Evolutionary conservation across 2,329 filamentous ascomycete species (phyloP).

Genomic region (Hypoxylon sp.): DNA sequence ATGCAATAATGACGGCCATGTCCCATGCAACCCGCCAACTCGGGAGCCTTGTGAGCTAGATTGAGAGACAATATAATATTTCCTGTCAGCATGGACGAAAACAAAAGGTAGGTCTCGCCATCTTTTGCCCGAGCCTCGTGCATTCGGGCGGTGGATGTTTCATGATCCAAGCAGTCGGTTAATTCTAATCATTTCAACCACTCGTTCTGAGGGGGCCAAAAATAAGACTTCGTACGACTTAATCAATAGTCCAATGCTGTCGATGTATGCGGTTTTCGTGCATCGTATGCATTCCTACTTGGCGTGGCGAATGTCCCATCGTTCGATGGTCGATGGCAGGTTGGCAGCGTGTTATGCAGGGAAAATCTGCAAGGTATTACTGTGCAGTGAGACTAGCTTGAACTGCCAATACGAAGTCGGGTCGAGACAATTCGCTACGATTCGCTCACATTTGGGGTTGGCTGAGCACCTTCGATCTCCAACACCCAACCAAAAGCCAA

Average conservation of each 20-base stretch:
- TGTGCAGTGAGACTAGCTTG: constrained; percentile 31
- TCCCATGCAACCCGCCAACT: constrained; percentile 39
- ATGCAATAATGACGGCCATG: constrained; percentile 41
- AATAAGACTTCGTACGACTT: neutral
- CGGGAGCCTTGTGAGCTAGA: constrained; percentile 31
- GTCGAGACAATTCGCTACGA: constrained; percentile 21
- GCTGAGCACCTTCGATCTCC: constrained; percentile 13
- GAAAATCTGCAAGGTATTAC: constrained; percentile 33
- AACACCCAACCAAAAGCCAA: constrained; percentile 22
- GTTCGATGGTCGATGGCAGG: constrained; percentile 31
- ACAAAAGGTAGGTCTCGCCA: constrained; percentile 1
- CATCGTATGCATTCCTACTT: constrained; percentile 21
- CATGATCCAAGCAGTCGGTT: constrained; percentile 1
- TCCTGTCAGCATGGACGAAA: constrained; percentile 2
- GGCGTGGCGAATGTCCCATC: constrained; percentile 13
- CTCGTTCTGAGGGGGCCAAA: constrained; percentile 1
- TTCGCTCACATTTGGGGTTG: constrained; percentile 15
- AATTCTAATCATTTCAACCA: neutral
- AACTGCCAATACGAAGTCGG: constrained; percentile 35
- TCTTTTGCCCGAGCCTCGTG: neutral
- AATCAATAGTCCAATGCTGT: constrained; percentile 8
- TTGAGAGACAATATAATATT: constrained; percentile 2
- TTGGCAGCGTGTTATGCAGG: constrained; percentile 35
- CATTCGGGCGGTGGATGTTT: neutral
- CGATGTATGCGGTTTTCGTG: neutral